phyloP scores from a whole-genome alignment of 2,329 filamentous ascomycete genomes.

The Daldinia eschscholtzii region DNA sequence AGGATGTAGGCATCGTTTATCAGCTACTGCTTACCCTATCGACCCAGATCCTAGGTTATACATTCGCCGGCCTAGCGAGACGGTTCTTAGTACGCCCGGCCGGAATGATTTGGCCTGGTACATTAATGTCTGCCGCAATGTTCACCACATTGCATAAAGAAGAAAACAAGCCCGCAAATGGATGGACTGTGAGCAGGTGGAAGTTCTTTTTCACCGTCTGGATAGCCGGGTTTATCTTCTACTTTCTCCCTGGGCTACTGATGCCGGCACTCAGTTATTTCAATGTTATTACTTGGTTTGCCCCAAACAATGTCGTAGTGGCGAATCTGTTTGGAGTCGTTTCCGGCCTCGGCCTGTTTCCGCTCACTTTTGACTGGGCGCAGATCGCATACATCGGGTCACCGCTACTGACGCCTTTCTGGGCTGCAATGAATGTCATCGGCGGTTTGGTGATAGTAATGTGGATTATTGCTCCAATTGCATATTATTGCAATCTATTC shows the following conservation, averaged over 20 bases:
- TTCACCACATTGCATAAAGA: constrained; percentile 88
- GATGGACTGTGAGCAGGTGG: constrained; percentile 86
- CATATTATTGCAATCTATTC: constrained; percentile 84
- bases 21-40: constrained; percentile 87
- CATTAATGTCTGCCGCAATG: constrained; percentile 89
- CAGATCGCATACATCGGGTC: constrained; percentile 91
- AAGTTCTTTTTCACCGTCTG: constrained; percentile 86
- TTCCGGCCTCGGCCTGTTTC: constrained; percentile 87
- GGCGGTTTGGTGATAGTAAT: constrained; percentile 84
- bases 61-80: constrained; percentile 84
- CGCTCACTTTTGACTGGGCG: constrained; percentile 91
- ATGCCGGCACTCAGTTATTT: constrained; percentile 90
- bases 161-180: constrained; percentile 83
- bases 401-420: constrained; percentile 84
- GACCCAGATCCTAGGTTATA: constrained; percentile 87
- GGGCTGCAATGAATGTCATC: constrained; percentile 87
- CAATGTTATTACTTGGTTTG: constrained; percentile 89
- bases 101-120: constrained; percentile 93
- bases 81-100: constrained; percentile 86
- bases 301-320: constrained; percentile 85
- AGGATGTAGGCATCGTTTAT: constrained; percentile 80
- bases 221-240: constrained; percentile 79
- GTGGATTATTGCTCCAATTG: constrained; percentile 84
- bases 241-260: constrained; percentile 85
- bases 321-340: constrained; percentile 88